Evolutionary conservation across 805 yeast genomes (phyloP), one percentile per base, ranked within the genome.

Genomic region (Lipomyces mesembrius): DNA sequence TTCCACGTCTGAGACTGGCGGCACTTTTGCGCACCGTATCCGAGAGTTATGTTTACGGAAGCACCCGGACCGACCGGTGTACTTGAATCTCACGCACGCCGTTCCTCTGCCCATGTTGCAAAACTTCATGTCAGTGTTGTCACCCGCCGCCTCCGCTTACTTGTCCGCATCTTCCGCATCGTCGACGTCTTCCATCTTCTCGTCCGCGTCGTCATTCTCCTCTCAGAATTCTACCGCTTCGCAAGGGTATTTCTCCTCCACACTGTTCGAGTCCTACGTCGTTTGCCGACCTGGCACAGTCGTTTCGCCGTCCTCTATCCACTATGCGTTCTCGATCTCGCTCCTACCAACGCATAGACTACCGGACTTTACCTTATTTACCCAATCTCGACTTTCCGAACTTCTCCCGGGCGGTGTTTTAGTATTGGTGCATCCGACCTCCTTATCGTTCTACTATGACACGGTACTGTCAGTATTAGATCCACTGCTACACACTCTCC

Each of bases 301-400:
- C 34, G 70, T 64, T 5, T 63, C 67, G 27, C 70, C 71, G 3
- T 25, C 43, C 14, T 71, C 75, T 2, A 49, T 64, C 11, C 73
- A 74, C 58, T 71, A 65, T 58, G 60, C 72, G 2, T 54, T 74
- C 57, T 61, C 71, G 12, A 58, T 73, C 29, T 65, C 67, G 22
- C 63, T 73, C 20, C 62, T 74, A 11, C 76, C 75, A 4, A 67
- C 69, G 8, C 76, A 74, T 58, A 57, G 59, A 2, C 63, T 71
- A 34, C 74, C 73, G 2, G 46, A 63, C 20, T 74, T 74, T 35
- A 55, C 59, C 29, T 37, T 65, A 34, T 57, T 71, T 39, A 64
- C 67, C 22, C 52, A 39, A 12, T 37, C 74, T 12, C 61, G 75
- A 4, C 58, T 65, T 22, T 35, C 61, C 17, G 76, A 74, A 46